Evolutionary conservation across 768 basidiomycete species (phyloP).

Genomic region (Paxillus rubicundulus): DNA sequence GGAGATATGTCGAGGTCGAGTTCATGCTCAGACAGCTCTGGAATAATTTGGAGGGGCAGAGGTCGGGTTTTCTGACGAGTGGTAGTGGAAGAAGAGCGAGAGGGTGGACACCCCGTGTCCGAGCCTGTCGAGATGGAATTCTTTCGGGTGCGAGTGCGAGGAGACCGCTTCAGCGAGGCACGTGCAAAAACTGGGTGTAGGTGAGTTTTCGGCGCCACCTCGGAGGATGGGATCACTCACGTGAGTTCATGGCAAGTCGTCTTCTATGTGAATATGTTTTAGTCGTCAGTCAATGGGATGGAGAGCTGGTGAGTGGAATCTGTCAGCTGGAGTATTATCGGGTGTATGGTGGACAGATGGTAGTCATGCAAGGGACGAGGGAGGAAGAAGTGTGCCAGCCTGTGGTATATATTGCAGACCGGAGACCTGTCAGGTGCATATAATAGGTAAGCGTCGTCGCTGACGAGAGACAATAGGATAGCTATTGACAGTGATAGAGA

Average conservation of each 20-base stretch:
- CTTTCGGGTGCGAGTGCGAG: slow-evolving; percentile 24
- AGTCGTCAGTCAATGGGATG: not conserved
- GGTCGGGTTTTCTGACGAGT: slow-evolving; percentile 18
- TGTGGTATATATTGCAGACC: slow-evolving; percentile 19
- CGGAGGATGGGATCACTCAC: slow-evolving; percentile 10
- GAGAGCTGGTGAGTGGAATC: not conserved
- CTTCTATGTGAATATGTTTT: slow-evolving; percentile 1
- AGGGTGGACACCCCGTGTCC: slow-evolving; percentile 4
- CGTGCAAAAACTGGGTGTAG: slow-evolving; percentile 18
- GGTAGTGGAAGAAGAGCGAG: slow-evolving; percentile 7
- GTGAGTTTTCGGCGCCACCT: slow-evolving; percentile 1
- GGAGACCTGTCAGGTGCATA: slow-evolving; percentile 1
- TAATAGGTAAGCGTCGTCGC: slow-evolving; percentile 9
- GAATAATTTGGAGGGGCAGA: slow-evolving; percentile 32
- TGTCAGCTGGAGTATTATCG: slow-evolving; percentile 7
- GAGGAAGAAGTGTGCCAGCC: not conserved
- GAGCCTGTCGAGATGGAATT: slow-evolving; percentile 4
- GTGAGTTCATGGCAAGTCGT: slow-evolving; percentile 21
- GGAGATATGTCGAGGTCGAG: slow-evolving; percentile 8
- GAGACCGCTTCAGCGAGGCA: slow-evolving; percentile 26
- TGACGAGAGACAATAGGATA: slow-evolving; percentile 17
- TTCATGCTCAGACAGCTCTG: slow-evolving; percentile 25
- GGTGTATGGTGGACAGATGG: slow-evolving; percentile 1
- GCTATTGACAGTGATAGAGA: not conserved
- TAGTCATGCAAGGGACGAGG: slow-evolving; percentile 7